These are phyloP conservation scores for Curvularia spicifera DNA, from an alignment of 2,329 filamentous ascomycete species.

Conservation along the genomic window DNA sequence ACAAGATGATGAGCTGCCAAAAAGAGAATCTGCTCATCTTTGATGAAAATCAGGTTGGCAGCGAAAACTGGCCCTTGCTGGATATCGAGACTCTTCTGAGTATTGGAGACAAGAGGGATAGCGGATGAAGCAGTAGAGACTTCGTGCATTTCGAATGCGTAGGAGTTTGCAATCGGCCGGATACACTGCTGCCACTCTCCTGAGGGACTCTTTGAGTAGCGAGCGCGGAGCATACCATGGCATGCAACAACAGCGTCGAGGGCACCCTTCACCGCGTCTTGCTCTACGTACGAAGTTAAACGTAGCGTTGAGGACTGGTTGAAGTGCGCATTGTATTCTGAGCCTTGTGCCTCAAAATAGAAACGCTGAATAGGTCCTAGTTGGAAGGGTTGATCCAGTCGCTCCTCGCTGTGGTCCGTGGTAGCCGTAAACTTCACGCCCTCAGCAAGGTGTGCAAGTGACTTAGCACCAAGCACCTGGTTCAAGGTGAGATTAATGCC, in stretches of 20 bases:
- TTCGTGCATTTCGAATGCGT: constrained; percentile 29
- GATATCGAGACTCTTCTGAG: constrained; percentile 41
- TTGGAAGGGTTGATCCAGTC: constrained; percentile 45
- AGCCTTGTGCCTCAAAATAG: no score
- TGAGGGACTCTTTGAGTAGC: constrained; percentile 26
- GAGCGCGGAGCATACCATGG: constrained; percentile 46
- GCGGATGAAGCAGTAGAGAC: constrained; percentile 15
- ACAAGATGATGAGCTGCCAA: constrained; percentile 44
- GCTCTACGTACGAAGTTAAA: constrained; percentile 38
- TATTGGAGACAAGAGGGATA: constrained; percentile 25
- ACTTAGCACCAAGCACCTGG: constrained; percentile 43
- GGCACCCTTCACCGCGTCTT: constrained; percentile 28
- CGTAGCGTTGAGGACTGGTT: constrained; percentile 56
- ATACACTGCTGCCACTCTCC: constrained; percentile 37
- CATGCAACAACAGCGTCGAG: constrained; percentile 35
- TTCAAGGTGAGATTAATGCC: constrained; percentile 41
- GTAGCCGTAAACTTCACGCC: constrained; percentile 19
- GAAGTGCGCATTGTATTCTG: constrained; percentile 51
- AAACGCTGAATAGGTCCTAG: constrained; percentile 56
- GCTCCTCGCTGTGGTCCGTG: constrained; percentile 22
- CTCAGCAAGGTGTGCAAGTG: constrained; percentile 37
- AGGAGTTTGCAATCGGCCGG: constrained; percentile 20
- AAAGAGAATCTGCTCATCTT: constrained; percentile 36
- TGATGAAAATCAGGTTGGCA: constrained; percentile 30
- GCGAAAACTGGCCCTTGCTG: constrained; percentile 39